These are phyloP conservation scores for Euphorbia tirucalli DNA, from an alignment of 345 rosid genomes.

Conservation along the genomic window DNA sequence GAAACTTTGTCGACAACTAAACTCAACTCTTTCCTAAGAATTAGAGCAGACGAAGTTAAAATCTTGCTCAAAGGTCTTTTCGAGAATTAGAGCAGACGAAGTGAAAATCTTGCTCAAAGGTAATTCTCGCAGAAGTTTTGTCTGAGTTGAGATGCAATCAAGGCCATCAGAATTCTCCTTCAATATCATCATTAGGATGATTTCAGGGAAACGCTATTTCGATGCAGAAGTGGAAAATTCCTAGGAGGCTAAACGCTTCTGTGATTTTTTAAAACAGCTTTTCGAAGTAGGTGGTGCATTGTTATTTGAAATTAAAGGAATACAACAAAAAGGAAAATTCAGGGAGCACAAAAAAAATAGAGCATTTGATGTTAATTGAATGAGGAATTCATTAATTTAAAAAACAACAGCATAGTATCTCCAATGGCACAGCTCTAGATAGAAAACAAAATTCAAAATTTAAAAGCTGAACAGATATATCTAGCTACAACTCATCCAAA, in stretches of 20 bases:
- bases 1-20: constrained; percentile 8
- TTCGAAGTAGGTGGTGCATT: background rate
- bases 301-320: too few species aligned
- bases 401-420: too few species aligned
- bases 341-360: too few species aligned
- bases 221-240: background rate
- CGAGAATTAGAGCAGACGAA: background rate
- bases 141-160: background rate
- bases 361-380: too few species aligned
- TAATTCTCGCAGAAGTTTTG: background rate
- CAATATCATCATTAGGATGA: constrained; percentile 10
- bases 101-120: background rate
- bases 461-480: too few species aligned
- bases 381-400: too few species aligned
- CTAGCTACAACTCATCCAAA: too few species aligned
- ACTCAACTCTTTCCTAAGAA: background rate
- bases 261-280: background rate
- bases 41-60: constrained; percentile 1
- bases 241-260: background rate
- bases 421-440: too few species aligned
- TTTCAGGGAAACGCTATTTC: constrained; percentile 10
- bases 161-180: background rate
- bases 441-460: too few species aligned
- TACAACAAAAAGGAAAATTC: too few species aligned
- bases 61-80: background rate